Percentiles rank a stretch among this genome's conserved stretches.
These are phyloP conservation scores for Chlamydomonas asymmetrica DNA, from an alignment of 139 green algal species.

Conservation along the genomic window DNA sequence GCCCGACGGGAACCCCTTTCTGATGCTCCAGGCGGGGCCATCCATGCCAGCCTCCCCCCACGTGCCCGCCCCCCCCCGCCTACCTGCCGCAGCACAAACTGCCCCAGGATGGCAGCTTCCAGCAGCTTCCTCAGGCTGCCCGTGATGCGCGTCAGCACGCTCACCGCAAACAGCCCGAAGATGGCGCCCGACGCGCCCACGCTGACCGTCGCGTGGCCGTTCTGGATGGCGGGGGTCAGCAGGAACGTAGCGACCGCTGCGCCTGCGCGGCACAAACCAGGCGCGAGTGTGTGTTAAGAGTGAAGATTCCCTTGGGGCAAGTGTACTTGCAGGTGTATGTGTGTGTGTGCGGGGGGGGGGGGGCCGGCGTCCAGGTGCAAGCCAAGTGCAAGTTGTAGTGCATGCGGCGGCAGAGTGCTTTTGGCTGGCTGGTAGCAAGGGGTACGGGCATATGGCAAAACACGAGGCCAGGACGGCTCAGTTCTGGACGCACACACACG, in stretches of 20 bases:
- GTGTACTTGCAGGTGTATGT: no score
- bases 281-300: no score
- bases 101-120: slow-evolving; percentile 77
- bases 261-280: no score
- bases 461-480: no score
- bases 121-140: slow-evolving; percentile 72
- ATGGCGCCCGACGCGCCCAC: slow-evolving; percentile 78
- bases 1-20: background rate
- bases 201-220: slow-evolving; percentile 28
- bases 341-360: no score
- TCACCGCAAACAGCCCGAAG: slow-evolving; percentile 88
- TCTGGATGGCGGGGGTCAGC: slow-evolving; percentile 19
- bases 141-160: slow-evolving; percentile 63
- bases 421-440: no score
- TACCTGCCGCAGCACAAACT: slow-evolving; percentile 83
- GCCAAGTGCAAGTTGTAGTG: no score
- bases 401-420: no score
- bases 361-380: no score
- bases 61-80: background rate
- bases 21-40: background rate
- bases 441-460: no score
- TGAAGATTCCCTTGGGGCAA: no score
- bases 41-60: background rate
- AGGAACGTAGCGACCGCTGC: slow-evolving; percentile 48
- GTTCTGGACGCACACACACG: no score